These are phyloP conservation scores for Fusarium sarcochroum DNA, from an alignment of 2,329 filamentous ascomycete species.

Conservation along the genomic window DNA sequence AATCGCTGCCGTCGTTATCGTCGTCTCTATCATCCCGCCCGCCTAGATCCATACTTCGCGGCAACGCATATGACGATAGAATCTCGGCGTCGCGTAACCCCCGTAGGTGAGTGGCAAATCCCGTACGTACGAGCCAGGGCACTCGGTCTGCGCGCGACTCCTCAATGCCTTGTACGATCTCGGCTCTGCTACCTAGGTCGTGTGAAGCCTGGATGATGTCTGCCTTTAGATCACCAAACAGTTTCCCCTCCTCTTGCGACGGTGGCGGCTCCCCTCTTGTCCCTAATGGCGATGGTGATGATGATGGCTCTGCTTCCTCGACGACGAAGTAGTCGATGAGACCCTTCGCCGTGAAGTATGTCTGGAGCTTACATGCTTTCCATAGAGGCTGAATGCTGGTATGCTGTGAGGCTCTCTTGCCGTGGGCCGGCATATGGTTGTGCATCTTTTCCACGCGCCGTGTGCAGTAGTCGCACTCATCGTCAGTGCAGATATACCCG, in stretches of 20 bases:
- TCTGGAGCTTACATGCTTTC: no score
- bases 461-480: neutral
- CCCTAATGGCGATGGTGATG: no score
- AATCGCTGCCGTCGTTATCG: no score
- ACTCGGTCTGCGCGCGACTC: neutral
- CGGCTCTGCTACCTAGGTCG: no score
- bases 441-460: neutral
- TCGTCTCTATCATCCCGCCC: no score
- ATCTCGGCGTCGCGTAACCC: neutral
- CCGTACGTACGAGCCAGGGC: neutral
- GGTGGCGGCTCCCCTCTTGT: no score
- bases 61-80: neutral
- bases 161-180: neutral
- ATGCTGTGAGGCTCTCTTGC: neutral
- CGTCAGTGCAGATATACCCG: neutral
- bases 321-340: no score
- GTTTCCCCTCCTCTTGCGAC: no score
- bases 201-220: no score
- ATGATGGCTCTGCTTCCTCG: neutral
- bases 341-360: no score
- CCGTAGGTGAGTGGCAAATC: neutral
- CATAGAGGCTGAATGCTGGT: neutral
- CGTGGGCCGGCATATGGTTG: neutral
- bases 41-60: neutral
- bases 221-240: no score